phyloP scores from a whole-genome alignment of 495 filamentous ascomycete species.

The Cenococcum geophilum region DNA sequence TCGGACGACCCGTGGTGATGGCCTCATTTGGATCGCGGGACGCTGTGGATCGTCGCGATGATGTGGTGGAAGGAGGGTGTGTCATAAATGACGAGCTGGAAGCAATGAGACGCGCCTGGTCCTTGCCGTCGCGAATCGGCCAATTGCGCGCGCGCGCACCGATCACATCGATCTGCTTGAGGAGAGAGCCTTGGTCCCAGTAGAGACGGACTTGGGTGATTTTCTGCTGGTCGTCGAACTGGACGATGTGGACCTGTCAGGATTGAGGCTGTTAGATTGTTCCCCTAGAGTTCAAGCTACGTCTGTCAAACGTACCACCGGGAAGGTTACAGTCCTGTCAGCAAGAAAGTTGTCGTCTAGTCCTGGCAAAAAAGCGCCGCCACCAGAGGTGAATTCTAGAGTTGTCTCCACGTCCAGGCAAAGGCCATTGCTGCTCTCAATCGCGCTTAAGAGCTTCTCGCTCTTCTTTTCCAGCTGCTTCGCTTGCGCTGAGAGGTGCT shows the following conservation, averaged over 20 bases:
- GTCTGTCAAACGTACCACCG: constrained; percentile 59
- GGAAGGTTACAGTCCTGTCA: constrained; percentile 73
- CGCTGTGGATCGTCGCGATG: constrained; percentile 22
- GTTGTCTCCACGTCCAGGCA: constrained; percentile 75
- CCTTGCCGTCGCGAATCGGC: constrained; percentile 86
- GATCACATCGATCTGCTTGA: constrained; percentile 92
- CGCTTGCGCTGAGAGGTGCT: constrained; percentile 62
- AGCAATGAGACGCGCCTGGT: constrained; percentile 71
- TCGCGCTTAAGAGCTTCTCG: constrained; percentile 61
- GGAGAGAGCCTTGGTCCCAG: constrained; percentile 91
- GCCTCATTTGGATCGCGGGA: constrained; percentile 25
- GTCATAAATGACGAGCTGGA: constrained; percentile 33
- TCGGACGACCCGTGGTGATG: constrained; percentile 35
- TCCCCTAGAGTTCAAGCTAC: neutral
- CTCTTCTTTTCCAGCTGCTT: constrained; percentile 71
- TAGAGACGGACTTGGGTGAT: constrained; percentile 80
- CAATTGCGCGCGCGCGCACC: constrained; percentile 80
- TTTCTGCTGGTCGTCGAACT: constrained; percentile 66
- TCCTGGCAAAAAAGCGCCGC: constrained; percentile 80
- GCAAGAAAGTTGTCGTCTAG: constrained; percentile 92
- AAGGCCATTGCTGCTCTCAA: constrained; percentile 64
- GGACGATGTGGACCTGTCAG: constrained; percentile 77
- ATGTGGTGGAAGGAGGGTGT: constrained; percentile 17
- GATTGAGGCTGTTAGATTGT: constrained; percentile 8
- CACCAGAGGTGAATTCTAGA: constrained; percentile 71